Evolutionary conservation across 139 green algal genomes (phyloP), one percentile per base, ranked within the genome.

Genomic region (Chlorella sp.): DNA sequence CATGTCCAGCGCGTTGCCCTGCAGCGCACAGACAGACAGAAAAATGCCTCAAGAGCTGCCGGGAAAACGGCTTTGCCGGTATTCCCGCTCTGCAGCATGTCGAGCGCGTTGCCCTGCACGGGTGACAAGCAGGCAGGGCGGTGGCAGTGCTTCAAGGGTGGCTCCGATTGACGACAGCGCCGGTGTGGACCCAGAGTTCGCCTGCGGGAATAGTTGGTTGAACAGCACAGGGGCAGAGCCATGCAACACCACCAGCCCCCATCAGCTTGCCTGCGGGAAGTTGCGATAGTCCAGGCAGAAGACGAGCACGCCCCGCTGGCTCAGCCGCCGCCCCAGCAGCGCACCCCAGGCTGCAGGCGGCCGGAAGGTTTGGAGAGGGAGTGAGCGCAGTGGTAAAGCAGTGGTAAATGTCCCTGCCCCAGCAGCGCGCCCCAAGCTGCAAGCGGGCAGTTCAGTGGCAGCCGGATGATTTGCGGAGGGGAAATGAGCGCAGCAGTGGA

Each of bases 261-360:
- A 14, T 13, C 77, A 83, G 51, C 51, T 60, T 24, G 51, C 77
- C 77, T 83, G 77, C 32, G 77, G 77, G 70, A 98, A 99, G 87
- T 99, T 99, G 19, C 96, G 83, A 91, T 99, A 99, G 89, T 99
- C 96, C 22, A 99, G 87, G 84, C 92, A 98, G 3, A 88, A 93
- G 43, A 98, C 96, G 30, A 99, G 76, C 43, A 97, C 91, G 24
- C 96, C 96, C 14, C 90, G 76, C 77, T 98, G 87, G 73, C 91
- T 95, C 20, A 99, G 89, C 51, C 94, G 87, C 73, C 92, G 82
- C 4, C 85, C 96, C 58, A 99, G 91, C 51, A 98, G 88, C 19
- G 96, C 93, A 26, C 96, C 96, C 96, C 96, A 99, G 0, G 94
- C 96, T 89, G 67, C 70, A 82, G 11, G 26, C 46, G 11, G 8